phyloP scores from a whole-genome alignment of 2,329 filamentous ascomycete genomes.

The Hypocreales sp. region DNA sequence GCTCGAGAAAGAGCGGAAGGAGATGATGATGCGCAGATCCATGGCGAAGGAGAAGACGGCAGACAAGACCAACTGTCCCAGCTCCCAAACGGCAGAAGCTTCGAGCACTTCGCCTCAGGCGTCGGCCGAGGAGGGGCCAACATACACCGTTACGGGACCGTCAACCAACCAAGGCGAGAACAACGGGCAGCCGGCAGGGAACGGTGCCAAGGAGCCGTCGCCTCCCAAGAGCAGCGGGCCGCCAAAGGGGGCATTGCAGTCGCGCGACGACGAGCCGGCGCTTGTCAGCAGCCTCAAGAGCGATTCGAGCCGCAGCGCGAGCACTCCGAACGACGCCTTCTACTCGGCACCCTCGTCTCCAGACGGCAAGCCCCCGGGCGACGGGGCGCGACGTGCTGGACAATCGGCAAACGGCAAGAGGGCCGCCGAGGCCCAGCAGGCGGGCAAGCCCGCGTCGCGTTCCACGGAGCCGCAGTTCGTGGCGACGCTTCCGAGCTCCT shows the following conservation, averaged over 20 bases:
- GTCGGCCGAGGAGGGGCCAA: background rate
- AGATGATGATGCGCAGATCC: slow-evolving; percentile 13
- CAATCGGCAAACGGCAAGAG: too few species aligned
- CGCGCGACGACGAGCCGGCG: slow-evolving; percentile 5
- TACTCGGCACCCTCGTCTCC: slow-evolving; percentile 10
- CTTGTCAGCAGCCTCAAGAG: slow-evolving; percentile 7
- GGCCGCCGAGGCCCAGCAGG: too few species aligned
- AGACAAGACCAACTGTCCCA: background rate
- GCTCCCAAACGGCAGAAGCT: slow-evolving; percentile 2
- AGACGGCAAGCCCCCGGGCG: too few species aligned
- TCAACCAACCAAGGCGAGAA: too few species aligned
- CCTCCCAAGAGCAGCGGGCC: background rate
- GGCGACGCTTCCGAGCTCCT: slow-evolving; percentile 2
- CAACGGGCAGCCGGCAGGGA: too few species aligned
- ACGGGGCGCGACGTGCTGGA: too few species aligned
- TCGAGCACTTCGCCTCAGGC: background rate
- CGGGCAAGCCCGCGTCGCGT: too few species aligned
- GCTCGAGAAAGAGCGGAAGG: slow-evolving; percentile 21
- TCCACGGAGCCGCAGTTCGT: slow-evolving; percentile 1
- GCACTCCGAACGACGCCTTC: slow-evolving; percentile 4
- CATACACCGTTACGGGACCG: too few species aligned
- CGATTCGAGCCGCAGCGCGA: slow-evolving; percentile 6
- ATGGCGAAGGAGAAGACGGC: slow-evolving; percentile 10
- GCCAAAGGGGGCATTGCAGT: background rate
- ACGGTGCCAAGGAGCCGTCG: background rate